Evolutionary conservation across 345 rosid species (phyloP).

Genomic region (Salix dunnii): DNA sequence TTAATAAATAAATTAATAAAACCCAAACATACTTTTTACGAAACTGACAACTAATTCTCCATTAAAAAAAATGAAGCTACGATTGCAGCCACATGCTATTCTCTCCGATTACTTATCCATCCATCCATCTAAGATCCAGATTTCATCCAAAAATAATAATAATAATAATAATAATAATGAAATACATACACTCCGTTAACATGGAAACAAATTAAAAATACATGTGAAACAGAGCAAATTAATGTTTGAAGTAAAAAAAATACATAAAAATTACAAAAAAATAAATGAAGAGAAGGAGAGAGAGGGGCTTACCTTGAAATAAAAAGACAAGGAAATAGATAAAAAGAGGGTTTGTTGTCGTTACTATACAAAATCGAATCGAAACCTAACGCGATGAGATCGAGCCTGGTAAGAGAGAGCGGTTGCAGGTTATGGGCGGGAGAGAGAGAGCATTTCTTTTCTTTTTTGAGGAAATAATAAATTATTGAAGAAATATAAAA

Average conservation of each 20-base stretch:
- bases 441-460: not conserved
- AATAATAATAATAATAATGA: not conserved
- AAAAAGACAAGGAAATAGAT: too few species aligned
- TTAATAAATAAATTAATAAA: too few species aligned
- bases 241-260: not conserved
- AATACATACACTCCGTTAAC: not conserved
- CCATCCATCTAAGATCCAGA: not conserved
- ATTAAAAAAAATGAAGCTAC: not conserved
- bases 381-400: slow-evolving; percentile 7
- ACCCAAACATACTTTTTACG: too few species aligned
- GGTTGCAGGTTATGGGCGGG: not conserved
- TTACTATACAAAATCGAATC: not conserved
- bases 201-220: too few species aligned
- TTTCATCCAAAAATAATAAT: not conserved
- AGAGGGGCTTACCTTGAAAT: too few species aligned
- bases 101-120: not conserved
- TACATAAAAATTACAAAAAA: not conserved
- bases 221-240: too few species aligned
- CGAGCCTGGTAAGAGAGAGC: not conserved
- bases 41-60: not conserved
- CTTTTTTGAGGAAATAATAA: not conserved
- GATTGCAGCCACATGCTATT: not conserved
- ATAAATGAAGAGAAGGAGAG: too few species aligned
- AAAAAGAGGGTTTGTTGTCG: too few species aligned
- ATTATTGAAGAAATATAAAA: not conserved